phyloP scores from a whole-genome alignment of 805 yeast species.

The Teunomyces barrocoloradensis region DNA sequence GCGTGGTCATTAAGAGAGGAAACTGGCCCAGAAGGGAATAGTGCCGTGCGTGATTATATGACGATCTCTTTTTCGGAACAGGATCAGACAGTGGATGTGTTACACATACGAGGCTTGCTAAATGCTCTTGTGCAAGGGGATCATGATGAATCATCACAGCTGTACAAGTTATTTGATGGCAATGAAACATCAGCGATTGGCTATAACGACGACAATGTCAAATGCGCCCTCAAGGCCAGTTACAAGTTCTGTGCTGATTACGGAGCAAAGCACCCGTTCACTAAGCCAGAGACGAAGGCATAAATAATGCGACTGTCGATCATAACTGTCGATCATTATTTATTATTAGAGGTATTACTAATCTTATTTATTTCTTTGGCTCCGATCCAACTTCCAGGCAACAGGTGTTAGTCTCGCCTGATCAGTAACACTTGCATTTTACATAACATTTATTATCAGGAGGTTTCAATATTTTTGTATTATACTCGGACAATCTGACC shows the following conservation, averaged over 20 bases:
- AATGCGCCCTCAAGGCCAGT: constrained; percentile 29
- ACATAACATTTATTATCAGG: too few relatives aligned
- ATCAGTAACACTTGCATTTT: too few relatives aligned
- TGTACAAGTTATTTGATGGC: constrained; percentile 2
- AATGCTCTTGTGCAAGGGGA: constrained; percentile 13
- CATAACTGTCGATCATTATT: neutral
- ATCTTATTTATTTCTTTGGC: too few relatives aligned
- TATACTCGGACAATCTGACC: too few relatives aligned
- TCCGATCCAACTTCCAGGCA: too few relatives aligned
- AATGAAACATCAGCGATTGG: neutral
- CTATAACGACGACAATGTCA: constrained; percentile 14
- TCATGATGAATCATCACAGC: constrained; percentile 6
- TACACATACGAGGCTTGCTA: constrained; percentile 34
- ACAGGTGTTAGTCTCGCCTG: too few relatives aligned
- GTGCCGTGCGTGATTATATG: constrained; percentile 14
- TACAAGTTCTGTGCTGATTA: constrained; percentile 25
- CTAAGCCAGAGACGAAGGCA: neutral
- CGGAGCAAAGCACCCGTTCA: constrained; percentile 15
- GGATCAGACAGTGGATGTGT: constrained; percentile 34
- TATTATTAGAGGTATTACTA: too few relatives aligned
- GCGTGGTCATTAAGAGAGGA: constrained; percentile 8
- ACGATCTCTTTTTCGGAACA: constrained; percentile 36
- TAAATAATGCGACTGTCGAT: neutral
- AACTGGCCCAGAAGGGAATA: neutral
- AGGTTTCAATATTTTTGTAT: too few relatives aligned